phyloP scores from a whole-genome alignment of 805 yeast species.

The Saturnispora hagleri region DNA sequence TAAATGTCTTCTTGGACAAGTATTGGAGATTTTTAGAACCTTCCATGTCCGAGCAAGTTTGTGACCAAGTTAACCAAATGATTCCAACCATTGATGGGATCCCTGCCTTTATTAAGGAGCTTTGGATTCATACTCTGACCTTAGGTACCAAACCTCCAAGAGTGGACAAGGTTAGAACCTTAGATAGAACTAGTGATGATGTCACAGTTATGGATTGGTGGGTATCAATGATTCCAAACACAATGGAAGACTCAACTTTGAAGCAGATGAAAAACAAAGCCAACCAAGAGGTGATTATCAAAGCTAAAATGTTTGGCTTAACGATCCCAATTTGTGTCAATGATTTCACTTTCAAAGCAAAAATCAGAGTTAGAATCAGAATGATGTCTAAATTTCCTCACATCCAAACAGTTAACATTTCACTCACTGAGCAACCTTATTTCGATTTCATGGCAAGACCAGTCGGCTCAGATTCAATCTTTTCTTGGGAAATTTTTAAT shows the following conservation, averaged over 20 bases:
- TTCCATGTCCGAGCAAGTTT: slow-evolving; percentile 71
- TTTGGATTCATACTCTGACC: slow-evolving; percentile 85
- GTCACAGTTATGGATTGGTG: slow-evolving; percentile 98
- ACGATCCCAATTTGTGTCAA: slow-evolving; percentile 73
- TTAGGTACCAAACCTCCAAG: slow-evolving; percentile 95
- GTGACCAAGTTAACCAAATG: slow-evolving; percentile 77
- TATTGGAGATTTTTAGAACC: slow-evolving; percentile 94
- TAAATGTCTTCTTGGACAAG: slow-evolving; percentile 78
- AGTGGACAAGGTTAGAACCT: slow-evolving; percentile 80
- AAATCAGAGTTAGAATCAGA: slow-evolving; percentile 73
- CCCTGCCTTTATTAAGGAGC: slow-evolving; percentile 74
- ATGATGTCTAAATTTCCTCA: slow-evolving; percentile 91
- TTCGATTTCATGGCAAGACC: slow-evolving; percentile 76
- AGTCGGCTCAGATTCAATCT: slow-evolving; percentile 67
- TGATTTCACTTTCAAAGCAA: slow-evolving; percentile 66
- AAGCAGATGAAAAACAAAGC: slow-evolving; percentile 80
- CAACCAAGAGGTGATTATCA: slow-evolving; percentile 71
- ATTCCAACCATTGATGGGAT: slow-evolving; percentile 59
- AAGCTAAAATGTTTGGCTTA: slow-evolving; percentile 74
- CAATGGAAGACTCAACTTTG: slow-evolving; percentile 70
- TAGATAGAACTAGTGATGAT: slow-evolving; percentile 83
- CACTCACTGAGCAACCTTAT: slow-evolving; percentile 78
- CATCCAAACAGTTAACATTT: slow-evolving; percentile 79
- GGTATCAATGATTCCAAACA: slow-evolving; percentile 86
- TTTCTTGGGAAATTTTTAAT: slow-evolving; percentile 80